A percentile compares a stretch with the other conserved stretches of the same genome.
These are phyloP conservation scores for Malassezia equina DNA, from an alignment of 1,284 basidiomycete species.

Conservation along the genomic window DNA sequence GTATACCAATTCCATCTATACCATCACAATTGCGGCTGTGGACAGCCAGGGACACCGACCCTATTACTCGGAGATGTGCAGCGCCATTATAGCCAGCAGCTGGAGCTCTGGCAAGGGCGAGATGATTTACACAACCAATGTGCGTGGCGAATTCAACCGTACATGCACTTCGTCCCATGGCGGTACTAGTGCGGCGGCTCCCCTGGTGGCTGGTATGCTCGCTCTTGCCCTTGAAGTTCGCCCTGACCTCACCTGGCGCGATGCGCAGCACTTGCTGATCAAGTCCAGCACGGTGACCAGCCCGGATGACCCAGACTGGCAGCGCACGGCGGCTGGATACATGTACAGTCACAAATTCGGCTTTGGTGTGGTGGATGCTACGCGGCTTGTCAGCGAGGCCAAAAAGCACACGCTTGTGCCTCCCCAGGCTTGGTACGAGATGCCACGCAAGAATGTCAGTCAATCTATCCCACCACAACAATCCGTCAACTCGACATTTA, in stretches of 20 bases:
- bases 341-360: constrained; percentile 95
- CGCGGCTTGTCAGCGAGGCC: constrained; percentile 69
- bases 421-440: constrained; percentile 69
- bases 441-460: constrained; percentile 23
- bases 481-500: constrained; percentile 62
- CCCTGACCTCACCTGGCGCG: constrained; percentile 91
- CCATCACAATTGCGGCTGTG: constrained; percentile 84
- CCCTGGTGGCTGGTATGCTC: constrained; percentile 57
- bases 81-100: constrained; percentile 90
- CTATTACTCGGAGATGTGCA: constrained; percentile 91
- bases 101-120: constrained; percentile 93
- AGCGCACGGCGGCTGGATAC: constrained; percentile 66
- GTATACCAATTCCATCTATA: constrained; percentile 96
- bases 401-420: constrained; percentile 77
- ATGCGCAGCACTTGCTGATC: constrained; percentile 84
- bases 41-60: constrained; percentile 88
- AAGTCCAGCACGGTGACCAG: constrained; percentile 71
- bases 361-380: constrained; percentile 79
- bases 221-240: constrained; percentile 40
- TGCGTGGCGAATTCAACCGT: constrained; percentile 58
- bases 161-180: constrained; percentile 77
- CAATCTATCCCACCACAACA: constrained; percentile 55
- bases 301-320: constrained; percentile 87
- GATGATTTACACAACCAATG: constrained; percentile 72
- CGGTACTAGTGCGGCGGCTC: constrained; percentile 94